phyloP scores from a whole-genome alignment of 2,329 filamentous ascomycete species.

The Aspergillus nomiae region DNA sequence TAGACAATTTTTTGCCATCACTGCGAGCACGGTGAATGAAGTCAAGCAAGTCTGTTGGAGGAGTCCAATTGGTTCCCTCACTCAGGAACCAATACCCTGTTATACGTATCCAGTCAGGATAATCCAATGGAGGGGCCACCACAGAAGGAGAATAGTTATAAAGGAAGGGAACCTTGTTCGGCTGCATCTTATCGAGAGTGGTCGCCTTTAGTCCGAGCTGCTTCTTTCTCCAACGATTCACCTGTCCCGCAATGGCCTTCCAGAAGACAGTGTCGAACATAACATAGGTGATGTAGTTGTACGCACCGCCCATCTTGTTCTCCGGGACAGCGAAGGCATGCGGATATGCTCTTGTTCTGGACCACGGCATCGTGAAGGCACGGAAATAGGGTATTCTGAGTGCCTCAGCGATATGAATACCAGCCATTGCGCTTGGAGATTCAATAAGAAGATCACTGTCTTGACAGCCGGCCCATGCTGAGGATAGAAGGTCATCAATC shows the following conservation, averaged over 20 bases:
- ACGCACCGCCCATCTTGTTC: constrained; percentile 90
- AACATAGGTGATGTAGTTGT: constrained; percentile 93
- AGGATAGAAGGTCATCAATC: constrained; percentile 84
- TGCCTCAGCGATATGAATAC: constrained; percentile 95
- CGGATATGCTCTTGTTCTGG: constrained; percentile 89
- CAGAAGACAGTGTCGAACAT: constrained; percentile 98
- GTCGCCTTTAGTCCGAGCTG: constrained; percentile 78
- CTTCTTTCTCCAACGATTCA: constrained; percentile 90
- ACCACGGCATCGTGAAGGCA: constrained; percentile 99
- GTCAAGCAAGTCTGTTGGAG: constrained; percentile 71
- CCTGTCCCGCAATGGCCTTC: constrained; percentile 86
- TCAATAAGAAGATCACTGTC: constrained; percentile 89
- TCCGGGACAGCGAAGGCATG: constrained; percentile 94
- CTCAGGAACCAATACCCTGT: constrained; percentile 98
- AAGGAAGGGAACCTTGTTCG: constrained; percentile 95
- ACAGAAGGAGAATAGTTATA: constrained; percentile 97
- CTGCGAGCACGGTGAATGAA: constrained; percentile 83
- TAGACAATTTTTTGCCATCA: constrained; percentile 90
- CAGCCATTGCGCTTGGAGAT: constrained; percentile 93
- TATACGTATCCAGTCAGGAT: constrained; percentile 95
- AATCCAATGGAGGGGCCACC: constrained; percentile 91
- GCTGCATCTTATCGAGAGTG: constrained; percentile 84
- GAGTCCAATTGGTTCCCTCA: constrained; percentile 69
- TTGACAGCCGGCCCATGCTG: constrained; percentile 81
- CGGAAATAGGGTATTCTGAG: constrained; percentile 93